Evolutionary conservation across 345 rosid species (phyloP), one percentile per base, ranked within the genome.

Genomic region (Rhodamnia argentea): DNA sequence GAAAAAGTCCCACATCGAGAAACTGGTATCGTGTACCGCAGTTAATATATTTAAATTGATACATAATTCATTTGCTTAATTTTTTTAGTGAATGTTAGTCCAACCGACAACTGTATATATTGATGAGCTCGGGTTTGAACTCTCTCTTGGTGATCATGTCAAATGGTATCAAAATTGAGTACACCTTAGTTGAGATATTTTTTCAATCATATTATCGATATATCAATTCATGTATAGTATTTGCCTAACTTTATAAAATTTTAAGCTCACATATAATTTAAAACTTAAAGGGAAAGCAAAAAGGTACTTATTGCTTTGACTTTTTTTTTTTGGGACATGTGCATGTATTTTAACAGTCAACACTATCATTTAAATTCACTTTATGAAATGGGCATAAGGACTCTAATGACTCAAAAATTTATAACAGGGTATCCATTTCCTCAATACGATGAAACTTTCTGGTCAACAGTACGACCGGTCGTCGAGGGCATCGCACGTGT

Each of bases 81-180:
- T 29, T n/a, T n/a, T 60, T 60, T 4, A 60, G 70, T 59, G 8
- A 59, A 59, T 7, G 14, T n/a, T 0, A 3, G 0, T 59, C 4
- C 14, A 59, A n/a, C 6, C n/a, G 14, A n/a, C n/a, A n/a, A n/a
- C n/a, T n/a, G n/a, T 3, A 60, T n/a, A 60, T n/a, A 32, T n/a
- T 60, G 4, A n/a, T 1, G 2, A 0, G 0, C 2, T n/a, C 0
- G 27, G 3, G n/a, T 15, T 13, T 60, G 70, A 51, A 37, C 70
- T n/a, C 9, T 32, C 18, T 60, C 9, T 59, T 59, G 14, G 37
- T 14, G 9, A 60, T 51, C 14, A 51, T 51, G 4, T 51, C 52
- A 10, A 51, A 10, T 51, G 52, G 4, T 51, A 51, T 51, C 13
- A 51, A 51, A 51, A 51, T 51, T 1, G 4, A n/a, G n/a, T n/a